phyloP scores from a whole-genome alignment of 108 stramenopile genomes.

The Nannochloropsis salina region DNA sequence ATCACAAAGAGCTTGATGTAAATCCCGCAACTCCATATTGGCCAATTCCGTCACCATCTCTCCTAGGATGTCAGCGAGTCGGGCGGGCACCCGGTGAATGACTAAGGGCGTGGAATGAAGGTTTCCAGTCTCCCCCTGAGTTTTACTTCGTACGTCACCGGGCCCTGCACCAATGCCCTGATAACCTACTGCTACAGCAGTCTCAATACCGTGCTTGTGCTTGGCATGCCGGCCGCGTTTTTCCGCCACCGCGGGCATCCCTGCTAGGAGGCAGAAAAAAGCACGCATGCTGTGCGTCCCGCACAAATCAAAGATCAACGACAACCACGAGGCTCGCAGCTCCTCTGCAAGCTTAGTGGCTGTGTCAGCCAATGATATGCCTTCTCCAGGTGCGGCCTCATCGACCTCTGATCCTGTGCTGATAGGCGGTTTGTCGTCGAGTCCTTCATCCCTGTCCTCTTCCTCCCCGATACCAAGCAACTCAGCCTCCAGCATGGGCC shows the following conservation, averaged over 20 bases:
- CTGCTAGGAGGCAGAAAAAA: slow-evolving; percentile 32
- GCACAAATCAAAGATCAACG: background rate
- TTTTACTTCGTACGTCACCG: background rate
- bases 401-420: background rate
- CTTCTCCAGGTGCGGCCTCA: background rate
- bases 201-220: slow-evolving; percentile 37
- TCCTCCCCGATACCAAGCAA: slow-evolving; percentile 21
- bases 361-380: background rate
- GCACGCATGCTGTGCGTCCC: slow-evolving; percentile 16
- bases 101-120: background rate
- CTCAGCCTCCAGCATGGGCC: slow-evolving; percentile 40
- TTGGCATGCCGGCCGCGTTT: slow-evolving; percentile 30
- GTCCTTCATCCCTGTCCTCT: background rate
- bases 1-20: background rate
- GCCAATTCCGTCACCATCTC: background rate
- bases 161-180: background rate
- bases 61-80: background rate
- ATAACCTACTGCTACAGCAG: slow-evolving; percentile 21
- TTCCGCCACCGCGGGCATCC: slow-evolving; percentile 38
- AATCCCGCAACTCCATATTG: background rate
- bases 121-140: background rate
- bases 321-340: background rate
- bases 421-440: background rate
- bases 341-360: background rate
- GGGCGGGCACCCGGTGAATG: background rate